phyloP scores from a whole-genome alignment of 441 rosid genomes.

The Hura crepitans region DNA sequence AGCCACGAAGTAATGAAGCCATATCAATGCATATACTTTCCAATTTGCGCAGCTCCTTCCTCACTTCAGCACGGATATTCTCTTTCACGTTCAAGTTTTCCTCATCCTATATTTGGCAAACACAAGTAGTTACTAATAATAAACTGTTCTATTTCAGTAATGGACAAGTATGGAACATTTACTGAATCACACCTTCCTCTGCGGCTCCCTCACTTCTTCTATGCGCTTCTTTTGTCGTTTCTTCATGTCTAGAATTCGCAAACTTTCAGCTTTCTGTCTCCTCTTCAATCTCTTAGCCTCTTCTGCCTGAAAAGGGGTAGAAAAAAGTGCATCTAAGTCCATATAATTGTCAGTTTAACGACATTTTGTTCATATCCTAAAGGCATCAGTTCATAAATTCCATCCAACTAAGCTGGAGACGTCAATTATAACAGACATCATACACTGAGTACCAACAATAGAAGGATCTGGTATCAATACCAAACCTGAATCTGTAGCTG shows the following conservation, averaged over 20 bases:
- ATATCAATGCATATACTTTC: conserved; percentile 52
- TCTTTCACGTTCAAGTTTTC: conserved; percentile 75
- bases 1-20: conserved; percentile 67
- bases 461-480: neutral
- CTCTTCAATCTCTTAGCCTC: conserved; percentile 67
- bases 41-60: conserved; percentile 51
- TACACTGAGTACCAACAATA: neutral
- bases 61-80: conserved; percentile 51
- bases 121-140: neutral
- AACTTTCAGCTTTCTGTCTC: conserved; percentile 56
- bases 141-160: neutral
- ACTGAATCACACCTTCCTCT: conserved; percentile 58
- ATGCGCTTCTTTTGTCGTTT: conserved; percentile 74
- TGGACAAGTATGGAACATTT: neutral
- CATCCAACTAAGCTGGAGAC: neutral
- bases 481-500: conserved; percentile 70
- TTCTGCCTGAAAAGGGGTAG: conserved; percentile 49
- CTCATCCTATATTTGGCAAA: conserved; percentile 51
- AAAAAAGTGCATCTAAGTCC: neutral
- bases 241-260: conserved; percentile 68
- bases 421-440: neutral
- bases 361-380: neutral
- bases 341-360: neutral
- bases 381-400: neutral
- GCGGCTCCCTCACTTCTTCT: conserved; percentile 83